Percentiles rank a stretch among this genome's conserved stretches.
Evolutionary conservation across 2,329 filamentous ascomycete species (phyloP).

Genomic region (Aspergillus pseudotamarii): DNA sequence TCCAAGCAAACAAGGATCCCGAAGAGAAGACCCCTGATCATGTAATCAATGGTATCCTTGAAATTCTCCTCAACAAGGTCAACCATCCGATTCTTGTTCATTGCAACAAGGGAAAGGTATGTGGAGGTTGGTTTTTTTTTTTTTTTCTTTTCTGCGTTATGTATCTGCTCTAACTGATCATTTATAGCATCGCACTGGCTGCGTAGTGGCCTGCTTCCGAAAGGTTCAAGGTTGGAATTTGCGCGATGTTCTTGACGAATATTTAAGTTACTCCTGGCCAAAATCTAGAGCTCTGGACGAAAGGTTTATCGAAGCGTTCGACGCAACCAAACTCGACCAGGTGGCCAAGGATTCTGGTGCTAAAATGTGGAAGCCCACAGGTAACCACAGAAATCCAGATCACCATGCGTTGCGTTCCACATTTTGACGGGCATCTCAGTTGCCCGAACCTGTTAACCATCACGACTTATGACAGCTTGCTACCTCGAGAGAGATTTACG

Average conservation of each 20-base stretch:
- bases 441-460: background rate
- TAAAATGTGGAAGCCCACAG: slow-evolving; percentile 16
- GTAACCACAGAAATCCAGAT: slow-evolving; percentile 7
- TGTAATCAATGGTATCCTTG: slow-evolving; percentile 72
- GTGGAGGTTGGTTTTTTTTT: slow-evolving; percentile 15
- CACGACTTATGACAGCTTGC: background rate
- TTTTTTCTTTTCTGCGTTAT: background rate
- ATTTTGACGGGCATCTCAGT: background rate
- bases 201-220: slow-evolving; percentile 78
- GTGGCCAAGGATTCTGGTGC: slow-evolving; percentile 23
- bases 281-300: slow-evolving; percentile 50
- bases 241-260: slow-evolving; percentile 69
- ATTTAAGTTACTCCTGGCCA: slow-evolving; percentile 61
- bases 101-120: slow-evolving; percentile 86
- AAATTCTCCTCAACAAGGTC: slow-evolving; percentile 68
- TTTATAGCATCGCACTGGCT: slow-evolving; percentile 78
- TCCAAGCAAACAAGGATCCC: slow-evolving; percentile 84
- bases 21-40: slow-evolving; percentile 64
- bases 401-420: slow-evolving; percentile 3
- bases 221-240: slow-evolving; percentile 71
- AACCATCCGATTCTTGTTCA: slow-evolving; percentile 85
- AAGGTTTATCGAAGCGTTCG: slow-evolving; percentile 31
- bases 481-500: background rate
- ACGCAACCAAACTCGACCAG: slow-evolving; percentile 23
- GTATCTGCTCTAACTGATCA: slow-evolving; percentile 1